These are phyloP conservation scores for Boletus tylopilopsis DNA, from an alignment of 768 basidiomycete genomes.

Conservation along the genomic window DNA sequence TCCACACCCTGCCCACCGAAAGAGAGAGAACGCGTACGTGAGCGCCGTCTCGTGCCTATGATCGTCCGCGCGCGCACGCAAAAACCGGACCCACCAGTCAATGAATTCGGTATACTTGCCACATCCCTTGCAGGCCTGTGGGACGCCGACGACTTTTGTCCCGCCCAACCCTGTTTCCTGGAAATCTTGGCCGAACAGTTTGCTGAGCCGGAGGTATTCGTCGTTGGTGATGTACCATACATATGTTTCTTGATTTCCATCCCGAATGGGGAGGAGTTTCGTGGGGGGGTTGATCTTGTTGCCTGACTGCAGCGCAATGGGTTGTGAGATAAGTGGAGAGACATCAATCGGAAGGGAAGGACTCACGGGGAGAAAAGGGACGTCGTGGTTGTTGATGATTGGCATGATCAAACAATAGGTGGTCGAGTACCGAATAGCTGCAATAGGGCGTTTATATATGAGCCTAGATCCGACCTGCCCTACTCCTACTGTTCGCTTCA, in stretches of 20 bases:
- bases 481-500: neutral
- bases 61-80: too few species aligned
- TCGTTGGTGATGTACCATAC: slow-evolving; percentile 19
- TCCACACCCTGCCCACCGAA: slow-evolving; percentile 14
- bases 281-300: slow-evolving; percentile 10
- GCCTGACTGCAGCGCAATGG: neutral
- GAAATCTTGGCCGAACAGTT: slow-evolving; percentile 12
- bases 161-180: slow-evolving; percentile 12
- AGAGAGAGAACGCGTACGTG: too few species aligned
- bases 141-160: slow-evolving; percentile 12
- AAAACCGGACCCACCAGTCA: slow-evolving; percentile 3
- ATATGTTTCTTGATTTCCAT: neutral
- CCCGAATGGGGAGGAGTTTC: neutral
- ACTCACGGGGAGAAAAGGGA: slow-evolving; percentile 8
- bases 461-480: too few species aligned
- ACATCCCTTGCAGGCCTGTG: slow-evolving; percentile 5
- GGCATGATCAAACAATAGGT: neutral
- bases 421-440: too few species aligned
- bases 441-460: neutral
- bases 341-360: neutral
- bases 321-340: neutral
- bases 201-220: slow-evolving; percentile 14
- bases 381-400: slow-evolving; percentile 2
- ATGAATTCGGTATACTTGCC: slow-evolving; percentile 18
- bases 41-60: too few species aligned